phyloP scores from a whole-genome alignment of 1,139 yeast species.

The Scheffersomyces quercinus region DNA sequence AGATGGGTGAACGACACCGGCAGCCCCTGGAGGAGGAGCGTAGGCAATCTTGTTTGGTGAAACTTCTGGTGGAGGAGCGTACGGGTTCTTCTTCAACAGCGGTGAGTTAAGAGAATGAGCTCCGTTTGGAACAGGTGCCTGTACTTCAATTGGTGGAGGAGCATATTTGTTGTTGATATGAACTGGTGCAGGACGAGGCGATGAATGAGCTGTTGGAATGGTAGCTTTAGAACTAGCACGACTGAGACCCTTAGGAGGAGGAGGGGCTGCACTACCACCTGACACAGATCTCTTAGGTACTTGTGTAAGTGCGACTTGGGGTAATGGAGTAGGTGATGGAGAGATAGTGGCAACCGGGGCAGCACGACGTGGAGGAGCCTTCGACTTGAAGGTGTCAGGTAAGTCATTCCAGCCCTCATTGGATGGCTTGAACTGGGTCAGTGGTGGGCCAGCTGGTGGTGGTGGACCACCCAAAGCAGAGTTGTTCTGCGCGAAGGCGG shows the following conservation, averaged over 20 bases:
- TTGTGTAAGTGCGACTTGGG: constrained; percentile 9
- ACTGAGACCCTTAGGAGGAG: constrained; percentile 39
- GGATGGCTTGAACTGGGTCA: constrained; percentile 49
- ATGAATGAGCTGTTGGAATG: constrained; percentile 13
- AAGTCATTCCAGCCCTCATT: constrained; percentile 95
- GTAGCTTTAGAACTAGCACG: constrained; percentile 29
- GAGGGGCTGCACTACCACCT: constrained; percentile 16
- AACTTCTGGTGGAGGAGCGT: constrained; percentile 14
- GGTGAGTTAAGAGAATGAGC: constrained; percentile 7
- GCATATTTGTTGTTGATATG: constrained; percentile 38
- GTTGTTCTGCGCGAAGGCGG: constrained; percentile 10
- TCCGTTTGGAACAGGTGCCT: constrained; percentile 2
- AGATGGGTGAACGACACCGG: constrained; percentile 8
- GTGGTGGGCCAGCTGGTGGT: constrained; percentile 38
- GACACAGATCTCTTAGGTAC: constrained; percentile 14
- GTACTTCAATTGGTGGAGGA: constrained; percentile 26
- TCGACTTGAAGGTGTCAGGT: constrained; percentile 64
- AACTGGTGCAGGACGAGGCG: constrained; percentile 19
- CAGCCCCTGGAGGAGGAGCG: constrained; percentile 3
- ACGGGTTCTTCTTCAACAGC: constrained; percentile 19
- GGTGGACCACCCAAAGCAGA: constrained; percentile 18
- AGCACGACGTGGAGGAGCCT: constrained; percentile 52
- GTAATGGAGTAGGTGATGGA: constrained; percentile 19
- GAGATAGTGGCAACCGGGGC: constrained; percentile 46
- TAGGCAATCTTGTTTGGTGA: constrained; percentile 5